These are phyloP conservation scores for Akanthomyces muscarius DNA, from an alignment of 2,329 filamentous ascomycete genomes.

Conservation along the genomic window DNA sequence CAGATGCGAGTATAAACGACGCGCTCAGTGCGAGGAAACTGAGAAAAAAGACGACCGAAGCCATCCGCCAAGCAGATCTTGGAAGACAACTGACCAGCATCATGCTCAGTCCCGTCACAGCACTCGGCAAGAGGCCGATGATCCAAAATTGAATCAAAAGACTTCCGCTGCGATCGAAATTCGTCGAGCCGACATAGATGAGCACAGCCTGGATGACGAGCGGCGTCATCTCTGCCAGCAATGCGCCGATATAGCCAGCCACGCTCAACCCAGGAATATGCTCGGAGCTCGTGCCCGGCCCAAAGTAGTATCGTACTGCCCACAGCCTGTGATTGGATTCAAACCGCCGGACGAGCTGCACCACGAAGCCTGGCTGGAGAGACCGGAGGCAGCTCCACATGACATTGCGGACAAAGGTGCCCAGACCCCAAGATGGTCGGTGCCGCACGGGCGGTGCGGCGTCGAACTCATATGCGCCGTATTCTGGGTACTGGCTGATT, in stretches of 20 bases:
- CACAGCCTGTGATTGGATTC: conserved; percentile 1
- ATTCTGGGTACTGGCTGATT: background rate
- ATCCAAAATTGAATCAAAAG: conserved; percentile 10
- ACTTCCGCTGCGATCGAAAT: background rate
- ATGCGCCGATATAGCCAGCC: background rate
- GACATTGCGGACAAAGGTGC: background rate
- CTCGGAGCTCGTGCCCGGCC: conserved; percentile 7
- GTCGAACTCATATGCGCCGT: background rate
- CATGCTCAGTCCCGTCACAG: conserved; percentile 8
- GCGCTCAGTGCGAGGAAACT: conserved; percentile 1
- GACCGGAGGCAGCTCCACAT: conserved; percentile 14
- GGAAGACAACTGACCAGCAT: background rate
- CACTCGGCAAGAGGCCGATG: conserved; percentile 3
- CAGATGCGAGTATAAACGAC: background rate
- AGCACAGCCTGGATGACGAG: conserved; percentile 8
- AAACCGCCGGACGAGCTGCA: conserved; percentile 2
- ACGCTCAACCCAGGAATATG: background rate
- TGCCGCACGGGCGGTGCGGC: background rate
- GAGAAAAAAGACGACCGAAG: conserved; percentile 1
- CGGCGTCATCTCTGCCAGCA: background rate
- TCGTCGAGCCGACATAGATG: conserved; percentile 10
- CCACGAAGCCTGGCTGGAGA: conserved; percentile 10
- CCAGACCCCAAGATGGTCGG: background rate
- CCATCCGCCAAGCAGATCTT: background rate
- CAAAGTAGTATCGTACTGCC: conserved; percentile 12